A percentile compares a stretch with the other conserved stretches of the same genome.
phyloP scores from a whole-genome alignment of 345 rosid species.

The Eucalyptus albens region DNA sequence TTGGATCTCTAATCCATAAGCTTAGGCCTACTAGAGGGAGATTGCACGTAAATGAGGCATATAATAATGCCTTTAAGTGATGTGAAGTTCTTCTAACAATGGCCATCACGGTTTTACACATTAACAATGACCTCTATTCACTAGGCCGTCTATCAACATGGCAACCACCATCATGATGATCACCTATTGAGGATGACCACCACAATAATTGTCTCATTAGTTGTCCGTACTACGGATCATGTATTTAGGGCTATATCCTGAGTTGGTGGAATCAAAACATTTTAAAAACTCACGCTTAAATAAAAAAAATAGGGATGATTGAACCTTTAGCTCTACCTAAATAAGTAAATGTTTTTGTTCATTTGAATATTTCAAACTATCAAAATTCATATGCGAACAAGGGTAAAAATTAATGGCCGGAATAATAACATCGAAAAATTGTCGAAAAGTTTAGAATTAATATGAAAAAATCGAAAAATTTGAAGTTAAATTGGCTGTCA shows the following conservation, averaged over 20 bases:
- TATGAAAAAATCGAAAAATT: neutral
- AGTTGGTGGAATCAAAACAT: neutral
- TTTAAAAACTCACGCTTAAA: neutral
- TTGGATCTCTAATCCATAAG: too few relatives aligned
- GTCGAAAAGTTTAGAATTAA: neutral
- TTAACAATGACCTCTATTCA: neutral
- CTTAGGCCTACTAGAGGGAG: neutral
- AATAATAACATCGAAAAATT: neutral
- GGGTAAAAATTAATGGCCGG: neutral
- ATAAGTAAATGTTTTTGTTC: neutral
- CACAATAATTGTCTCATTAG: neutral
- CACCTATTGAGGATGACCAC: neutral
- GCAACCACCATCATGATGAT: neutral
- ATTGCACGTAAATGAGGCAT: too few relatives aligned
- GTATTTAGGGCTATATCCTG: neutral
- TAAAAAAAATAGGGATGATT: neutral
- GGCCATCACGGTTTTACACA: neutral
- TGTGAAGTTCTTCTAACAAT: neutral
- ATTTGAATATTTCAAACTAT: neutral
- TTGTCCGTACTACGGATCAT: neutral
- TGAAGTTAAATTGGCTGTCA: fast-evolving
- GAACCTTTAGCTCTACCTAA: neutral
- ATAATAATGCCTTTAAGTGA: too few relatives aligned
- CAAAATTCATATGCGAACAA: neutral
- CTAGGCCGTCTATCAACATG: neutral